These are phyloP conservation scores for Chlorella sp. DNA, from an alignment of 139 green algal genomes.

Conservation along the genomic window DNA sequence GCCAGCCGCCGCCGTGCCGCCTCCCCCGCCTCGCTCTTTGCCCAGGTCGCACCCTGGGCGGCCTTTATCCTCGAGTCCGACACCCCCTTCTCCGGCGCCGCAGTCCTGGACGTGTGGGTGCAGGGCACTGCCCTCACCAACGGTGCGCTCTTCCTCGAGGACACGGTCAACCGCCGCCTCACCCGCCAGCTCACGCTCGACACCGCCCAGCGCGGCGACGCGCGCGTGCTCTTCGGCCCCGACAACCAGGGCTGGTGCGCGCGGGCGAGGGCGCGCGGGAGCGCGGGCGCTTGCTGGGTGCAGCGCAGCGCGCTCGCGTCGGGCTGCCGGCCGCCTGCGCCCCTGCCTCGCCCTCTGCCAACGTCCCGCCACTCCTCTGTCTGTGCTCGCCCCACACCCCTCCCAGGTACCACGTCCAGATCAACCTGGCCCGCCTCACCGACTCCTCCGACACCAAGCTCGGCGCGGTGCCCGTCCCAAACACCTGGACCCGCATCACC, in stretches of 20 bases:
- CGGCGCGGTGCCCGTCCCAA: not conserved
- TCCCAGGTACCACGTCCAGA: constrained; percentile 51
- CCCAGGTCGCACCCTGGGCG: constrained; percentile 37
- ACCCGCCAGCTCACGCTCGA: constrained; percentile 10
- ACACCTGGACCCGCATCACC: constrained; percentile 44
- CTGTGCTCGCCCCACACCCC: not conserved
- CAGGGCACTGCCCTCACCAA: constrained; percentile 38
- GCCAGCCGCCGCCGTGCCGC: constrained; percentile 8
- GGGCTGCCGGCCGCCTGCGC: too few relatives aligned
- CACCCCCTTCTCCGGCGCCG: constrained; percentile 19
- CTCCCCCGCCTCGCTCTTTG: constrained; percentile 17
- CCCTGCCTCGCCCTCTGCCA: not conserved
- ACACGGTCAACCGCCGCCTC: constrained; percentile 16
- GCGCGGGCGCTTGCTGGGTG: not conserved
- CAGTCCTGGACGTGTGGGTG: constrained; percentile 51
- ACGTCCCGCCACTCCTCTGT: not conserved
- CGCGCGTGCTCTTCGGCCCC: constrained; percentile 32
- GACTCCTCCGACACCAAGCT: constrained; percentile 4
- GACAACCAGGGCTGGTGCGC: constrained; percentile 32
- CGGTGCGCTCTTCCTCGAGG: constrained; percentile 28
- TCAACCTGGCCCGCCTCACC: constrained; percentile 8
- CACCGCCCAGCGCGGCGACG: not conserved
- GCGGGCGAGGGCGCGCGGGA: not conserved
- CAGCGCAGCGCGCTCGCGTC: too few relatives aligned
- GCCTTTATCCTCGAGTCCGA: constrained; percentile 27